Percentiles rank a stretch among this genome's conserved stretches.
Evolutionary conservation across 129 eudicot genomes (phyloP).

Genomic region (Tanacetum coccineum): DNA sequence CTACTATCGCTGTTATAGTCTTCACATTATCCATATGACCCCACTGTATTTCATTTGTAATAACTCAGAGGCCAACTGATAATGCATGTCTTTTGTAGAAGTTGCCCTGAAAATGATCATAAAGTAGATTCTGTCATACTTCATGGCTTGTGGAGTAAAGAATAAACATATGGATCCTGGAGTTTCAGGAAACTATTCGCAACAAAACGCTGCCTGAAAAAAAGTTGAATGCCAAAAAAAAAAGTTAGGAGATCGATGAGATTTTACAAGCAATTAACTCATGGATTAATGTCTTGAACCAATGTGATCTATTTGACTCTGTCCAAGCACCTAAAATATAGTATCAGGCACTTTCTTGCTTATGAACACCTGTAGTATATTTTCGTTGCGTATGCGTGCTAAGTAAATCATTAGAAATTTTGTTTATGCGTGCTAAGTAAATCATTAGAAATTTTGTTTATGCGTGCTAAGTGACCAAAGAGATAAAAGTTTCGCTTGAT

Average conservation of each 20-base stretch:
- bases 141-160: background rate
- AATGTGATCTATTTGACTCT: background rate
- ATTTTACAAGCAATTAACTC: background rate
- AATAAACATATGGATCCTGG: background rate
- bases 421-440: background rate
- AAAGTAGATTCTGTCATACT: background rate
- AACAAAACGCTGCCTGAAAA: background rate
- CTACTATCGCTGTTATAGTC: background rate
- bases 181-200: background rate
- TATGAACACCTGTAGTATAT: background rate
- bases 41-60: background rate
- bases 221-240: background rate
- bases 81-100: background rate
- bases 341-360: background rate
- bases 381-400: too few species aligned
- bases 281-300: background rate
- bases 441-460: background rate
- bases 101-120: background rate
- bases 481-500: background rate
- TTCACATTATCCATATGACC: background rate
- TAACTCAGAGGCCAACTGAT: background rate
- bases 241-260: background rate
- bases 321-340: background rate
- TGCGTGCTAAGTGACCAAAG: background rate
- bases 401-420: constrained; percentile 2